Conservation (phyloP, 1,284 basidiomycete species). For the Puccinia brachypodii region DNA sequence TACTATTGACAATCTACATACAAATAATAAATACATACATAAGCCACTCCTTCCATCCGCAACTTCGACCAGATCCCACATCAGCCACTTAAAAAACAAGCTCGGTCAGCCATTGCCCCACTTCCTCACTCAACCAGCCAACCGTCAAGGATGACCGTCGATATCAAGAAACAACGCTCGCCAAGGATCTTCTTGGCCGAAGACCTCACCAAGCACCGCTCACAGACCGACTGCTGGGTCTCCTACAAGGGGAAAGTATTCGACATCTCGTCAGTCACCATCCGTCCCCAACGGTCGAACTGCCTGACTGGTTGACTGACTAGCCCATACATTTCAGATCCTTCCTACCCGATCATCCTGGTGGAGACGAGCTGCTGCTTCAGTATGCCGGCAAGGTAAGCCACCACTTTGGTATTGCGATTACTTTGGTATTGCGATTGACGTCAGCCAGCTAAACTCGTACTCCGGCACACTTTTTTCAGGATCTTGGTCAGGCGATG, state of each 20-base stretch:
- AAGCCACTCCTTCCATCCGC: too few species aligned
- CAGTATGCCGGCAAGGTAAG: constrained; percentile 52
- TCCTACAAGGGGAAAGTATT: constrained; percentile 70
- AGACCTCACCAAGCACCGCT: not conserved
- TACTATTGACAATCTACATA: too few species aligned
- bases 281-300: not conserved
- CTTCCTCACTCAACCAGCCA: not conserved
- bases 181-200: not conserved
- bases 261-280: constrained; percentile 62
- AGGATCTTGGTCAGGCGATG: constrained; percentile 81
- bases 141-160: not conserved
- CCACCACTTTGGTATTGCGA: not conserved
- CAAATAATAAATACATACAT: too few species aligned
- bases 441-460: constrained; percentile 14
- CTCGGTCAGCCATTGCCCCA: too few species aligned
- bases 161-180: constrained; percentile 4
- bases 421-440: too few species aligned
- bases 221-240: not conserved
- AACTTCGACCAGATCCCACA: too few species aligned
- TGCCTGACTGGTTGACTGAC: not conserved
- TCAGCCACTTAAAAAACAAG: too few species aligned
- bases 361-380: constrained; percentile 78
- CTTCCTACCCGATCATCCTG: constrained; percentile 77
- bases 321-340: constrained; percentile 57
- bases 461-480: constrained; percentile 57